A percentile compares a stretch with the other conserved stretches of the same genome.
These are phyloP conservation scores for Annulohypoxylon maeteangense DNA, from an alignment of 495 filamentous ascomycete species.

Conservation along the genomic window DNA sequence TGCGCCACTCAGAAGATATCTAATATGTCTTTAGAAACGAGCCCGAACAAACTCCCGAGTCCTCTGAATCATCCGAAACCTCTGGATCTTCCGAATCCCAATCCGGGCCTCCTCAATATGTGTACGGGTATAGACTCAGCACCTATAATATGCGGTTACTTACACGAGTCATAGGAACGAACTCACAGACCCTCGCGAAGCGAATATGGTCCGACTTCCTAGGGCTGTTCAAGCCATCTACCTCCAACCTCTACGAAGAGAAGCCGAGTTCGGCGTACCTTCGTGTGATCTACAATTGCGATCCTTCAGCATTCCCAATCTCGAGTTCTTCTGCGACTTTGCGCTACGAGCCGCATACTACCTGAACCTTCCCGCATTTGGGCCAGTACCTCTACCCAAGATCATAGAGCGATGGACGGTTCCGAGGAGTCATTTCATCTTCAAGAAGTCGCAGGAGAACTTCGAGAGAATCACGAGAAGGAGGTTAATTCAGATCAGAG, in stretches of 20 bases:
- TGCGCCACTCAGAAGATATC: not conserved
- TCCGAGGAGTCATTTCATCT: conserved; percentile 85
- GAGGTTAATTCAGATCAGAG: conserved; percentile 90
- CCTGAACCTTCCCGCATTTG: conserved; percentile 83
- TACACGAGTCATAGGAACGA: conserved; percentile 40
- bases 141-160: conserved; percentile 19
- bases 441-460: conserved; percentile 98
- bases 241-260: conserved; percentile 81
- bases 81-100: not conserved
- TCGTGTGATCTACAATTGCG: conserved; percentile 92
- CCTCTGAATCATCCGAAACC: not conserved
- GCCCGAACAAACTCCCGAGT: not conserved
- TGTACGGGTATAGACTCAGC: conserved; percentile 28
- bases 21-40: conserved; percentile 14
- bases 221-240: conserved; percentile 85
- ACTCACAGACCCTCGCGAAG: conserved; percentile 34
- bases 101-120: conserved; percentile 25
- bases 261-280: conserved; percentile 77
- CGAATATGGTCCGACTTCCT: conserved; percentile 66
- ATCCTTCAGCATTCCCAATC: conserved; percentile 88
- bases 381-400: conserved; percentile 88
- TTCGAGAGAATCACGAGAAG: conserved; percentile 91
- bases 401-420: conserved; percentile 95
- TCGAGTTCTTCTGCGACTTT: conserved; percentile 96
- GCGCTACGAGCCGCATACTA: conserved; percentile 95